Percentiles rank a stretch among this genome's conserved stretches.
phyloP scores from a whole-genome alignment of 306 rosid genomes.

The Casuarina cunninghamiana region DNA sequence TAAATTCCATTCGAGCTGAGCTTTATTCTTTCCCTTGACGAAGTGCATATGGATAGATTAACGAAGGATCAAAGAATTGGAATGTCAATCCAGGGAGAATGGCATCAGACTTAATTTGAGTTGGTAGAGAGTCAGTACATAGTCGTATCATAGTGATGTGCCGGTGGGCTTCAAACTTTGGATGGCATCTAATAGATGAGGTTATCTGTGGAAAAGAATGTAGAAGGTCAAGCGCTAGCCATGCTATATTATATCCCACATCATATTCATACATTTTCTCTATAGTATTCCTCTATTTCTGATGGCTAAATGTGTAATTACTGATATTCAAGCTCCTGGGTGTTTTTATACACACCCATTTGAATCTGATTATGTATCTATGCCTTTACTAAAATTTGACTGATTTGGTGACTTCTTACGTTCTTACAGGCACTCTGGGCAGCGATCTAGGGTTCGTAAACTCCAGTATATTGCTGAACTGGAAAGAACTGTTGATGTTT shows the following conservation, averaged over 20 bases:
- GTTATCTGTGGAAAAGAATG: neutral
- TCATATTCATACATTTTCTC: neutral
- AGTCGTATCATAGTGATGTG: neutral
- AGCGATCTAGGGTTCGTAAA: conserved; percentile 55
- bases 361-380: neutral
- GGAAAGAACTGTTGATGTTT: conserved; percentile 43
- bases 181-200: neutral
- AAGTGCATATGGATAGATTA: neutral
- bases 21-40: neutral
- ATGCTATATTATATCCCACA: neutral
- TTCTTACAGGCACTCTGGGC: conserved; percentile 48
- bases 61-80: neutral
- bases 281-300: neutral
- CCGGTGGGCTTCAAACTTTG: neutral
- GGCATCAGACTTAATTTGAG: neutral
- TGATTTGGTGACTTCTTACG: conserved; percentile 19
- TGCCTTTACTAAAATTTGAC: neutral
- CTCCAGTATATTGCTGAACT: conserved; percentile 53
- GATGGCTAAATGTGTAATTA: neutral
- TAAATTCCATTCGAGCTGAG: neutral
- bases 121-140: neutral
- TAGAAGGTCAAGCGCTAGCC: neutral
- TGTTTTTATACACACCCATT: neutral
- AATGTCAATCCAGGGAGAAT: neutral
- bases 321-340: neutral